A percentile compares a stretch with the other conserved stretches of the same genome.
phyloP scores from a whole-genome alignment of 768 basidiomycete genomes.

The Mycena polygramma region DNA sequence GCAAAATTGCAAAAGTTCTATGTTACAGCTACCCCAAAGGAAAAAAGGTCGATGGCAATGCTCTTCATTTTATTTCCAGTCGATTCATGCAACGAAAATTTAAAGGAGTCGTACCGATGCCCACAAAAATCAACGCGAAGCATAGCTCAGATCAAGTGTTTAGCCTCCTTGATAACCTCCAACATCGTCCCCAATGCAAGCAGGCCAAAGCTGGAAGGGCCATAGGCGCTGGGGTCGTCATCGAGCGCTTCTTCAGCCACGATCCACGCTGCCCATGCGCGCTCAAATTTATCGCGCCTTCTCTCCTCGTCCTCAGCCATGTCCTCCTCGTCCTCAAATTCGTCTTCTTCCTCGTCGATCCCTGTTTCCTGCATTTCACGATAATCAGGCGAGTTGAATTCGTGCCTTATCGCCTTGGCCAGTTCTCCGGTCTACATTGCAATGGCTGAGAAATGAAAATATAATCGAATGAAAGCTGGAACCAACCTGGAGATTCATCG shows the following conservation, averaged over 20 bases:
- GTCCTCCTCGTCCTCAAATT: conserved; percentile 44
- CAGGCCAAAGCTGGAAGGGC: conserved; percentile 60
- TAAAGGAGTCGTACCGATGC: no score
- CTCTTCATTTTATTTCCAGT: no score
- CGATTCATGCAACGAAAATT: no score
- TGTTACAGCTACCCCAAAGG: no score
- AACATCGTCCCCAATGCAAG: conserved; percentile 59
- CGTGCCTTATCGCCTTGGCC: conserved; percentile 50
- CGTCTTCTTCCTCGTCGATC: conserved; percentile 46
- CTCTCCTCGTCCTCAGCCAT: conserved; percentile 43
- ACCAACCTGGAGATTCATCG: conserved; percentile 61
- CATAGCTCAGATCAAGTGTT: not conserved
- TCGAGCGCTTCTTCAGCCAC: conserved; percentile 49
- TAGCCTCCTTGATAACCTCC: conserved; percentile 52
- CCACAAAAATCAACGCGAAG: not conserved
- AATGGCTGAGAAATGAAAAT: not conserved
- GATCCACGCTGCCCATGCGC: conserved; percentile 61
- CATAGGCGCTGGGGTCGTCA: conserved; percentile 48
- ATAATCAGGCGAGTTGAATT: conserved; percentile 37
- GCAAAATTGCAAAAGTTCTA: no score
- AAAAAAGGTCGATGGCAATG: no score
- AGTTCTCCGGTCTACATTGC: conserved; percentile 53
- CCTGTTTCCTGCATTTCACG: conserved; percentile 33
- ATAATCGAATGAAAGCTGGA: conserved; percentile 24
- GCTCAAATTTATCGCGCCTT: conserved; percentile 48